Evolutionary conservation across 495 filamentous ascomycete genomes (phyloP), one percentile per base, ranked within the genome.

Genomic region (Lasiosphaeria ovina): DNA sequence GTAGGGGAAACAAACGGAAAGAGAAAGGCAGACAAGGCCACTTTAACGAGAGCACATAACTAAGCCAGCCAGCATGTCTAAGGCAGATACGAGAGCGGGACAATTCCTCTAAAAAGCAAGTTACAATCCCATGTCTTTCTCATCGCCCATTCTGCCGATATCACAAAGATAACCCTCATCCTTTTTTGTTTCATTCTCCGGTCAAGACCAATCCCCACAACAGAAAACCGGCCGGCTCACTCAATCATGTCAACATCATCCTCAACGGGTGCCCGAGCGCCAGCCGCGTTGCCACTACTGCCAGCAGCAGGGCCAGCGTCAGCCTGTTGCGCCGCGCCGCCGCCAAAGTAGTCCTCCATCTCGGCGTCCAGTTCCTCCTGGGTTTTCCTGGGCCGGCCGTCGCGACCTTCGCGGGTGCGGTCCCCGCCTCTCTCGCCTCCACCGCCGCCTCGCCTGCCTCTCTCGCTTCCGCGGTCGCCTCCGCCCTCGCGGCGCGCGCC

Each of bases 311-410:
- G 65, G 51, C 55, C 54, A 38, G 71, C 42, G 54, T 64, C 55
- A 16, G 57, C 52, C 53, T 65, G 62, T 51, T 65, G 65, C 32
- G 52, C 48, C 54, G 58, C n/a, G 2, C 53, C 57, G 8, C 73
- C 76, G 17, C 74, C 81, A 79, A 90, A 98, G 74, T 98, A 98
- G 68, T 96, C 91, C 38, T 86, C 92, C 93, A 98, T 98, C 77
- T 98, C 93, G 40, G 89, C 87, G 69, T 98, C 93, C 44, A 98
- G 78, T 69, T 98, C 89, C 65, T 95, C 90, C 54, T 92, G 89
- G 6, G 93, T 97, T 84, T 96, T 97, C 71, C 84, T 88, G 3
- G 87, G 88, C 54, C 93, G 82, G 48, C 85, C 85, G 35, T 75
- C 75, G 8, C 79, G 73, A 35, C 71, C 58, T n/a, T 47, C 44